Conservation (phyloP, 73 alveolate species). For the Effrenium voratum region DNA sequence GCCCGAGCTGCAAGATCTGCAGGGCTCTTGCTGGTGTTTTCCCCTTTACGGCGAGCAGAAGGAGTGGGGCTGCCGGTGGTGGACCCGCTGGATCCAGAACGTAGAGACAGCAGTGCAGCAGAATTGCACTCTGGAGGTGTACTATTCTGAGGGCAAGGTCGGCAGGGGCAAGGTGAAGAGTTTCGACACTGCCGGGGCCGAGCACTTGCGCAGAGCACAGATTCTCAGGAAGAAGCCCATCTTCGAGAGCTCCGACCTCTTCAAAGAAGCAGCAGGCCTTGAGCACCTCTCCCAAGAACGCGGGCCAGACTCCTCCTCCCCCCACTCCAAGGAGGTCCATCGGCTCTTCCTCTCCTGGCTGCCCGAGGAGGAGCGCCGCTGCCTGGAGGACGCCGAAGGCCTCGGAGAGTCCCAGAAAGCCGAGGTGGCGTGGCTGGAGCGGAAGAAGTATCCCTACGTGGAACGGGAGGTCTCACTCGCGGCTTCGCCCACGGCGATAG, state of each 20-base stretch:
- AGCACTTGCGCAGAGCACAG: background rate
- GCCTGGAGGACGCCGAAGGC: background rate
- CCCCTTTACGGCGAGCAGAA: background rate
- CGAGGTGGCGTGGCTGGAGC: background rate
- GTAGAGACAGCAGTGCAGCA: background rate
- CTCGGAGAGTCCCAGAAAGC: background rate
- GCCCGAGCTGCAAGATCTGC: background rate
- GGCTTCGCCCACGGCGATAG: too few species aligned
- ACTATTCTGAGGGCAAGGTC: background rate
- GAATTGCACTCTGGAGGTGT: background rate
- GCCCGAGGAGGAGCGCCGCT: background rate
- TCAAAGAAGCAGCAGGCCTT: background rate
- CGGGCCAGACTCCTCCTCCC: background rate
- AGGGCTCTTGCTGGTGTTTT: background rate
- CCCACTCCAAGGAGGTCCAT: background rate
- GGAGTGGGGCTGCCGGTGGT: slow-evolving; percentile 9
- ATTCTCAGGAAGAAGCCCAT: background rate
- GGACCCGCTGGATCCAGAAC: background rate
- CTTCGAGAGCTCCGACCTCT: background rate
- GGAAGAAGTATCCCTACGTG: background rate
- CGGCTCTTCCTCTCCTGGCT: background rate
- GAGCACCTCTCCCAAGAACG: background rate
- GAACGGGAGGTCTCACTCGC: too few species aligned
- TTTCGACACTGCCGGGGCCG: background rate
- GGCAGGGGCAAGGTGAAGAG: background rate